Evolutionary conservation across 139 green algal genomes (phyloP), one percentile per base, ranked within the genome.

Genomic region (Chlamydomonas sp.): DNA sequence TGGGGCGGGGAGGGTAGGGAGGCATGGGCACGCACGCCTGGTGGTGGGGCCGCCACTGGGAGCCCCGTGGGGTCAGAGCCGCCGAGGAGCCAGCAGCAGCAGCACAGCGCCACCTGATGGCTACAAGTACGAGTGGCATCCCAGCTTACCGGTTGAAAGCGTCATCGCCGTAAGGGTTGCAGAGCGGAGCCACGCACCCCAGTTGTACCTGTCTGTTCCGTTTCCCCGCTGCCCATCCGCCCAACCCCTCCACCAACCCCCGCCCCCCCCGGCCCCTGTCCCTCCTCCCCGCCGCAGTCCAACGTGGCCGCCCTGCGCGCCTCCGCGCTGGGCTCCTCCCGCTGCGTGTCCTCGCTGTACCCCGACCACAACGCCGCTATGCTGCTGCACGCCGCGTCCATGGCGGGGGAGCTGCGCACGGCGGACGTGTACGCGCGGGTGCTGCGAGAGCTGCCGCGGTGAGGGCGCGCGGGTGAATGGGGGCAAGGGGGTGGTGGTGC

Each of bases 361-460:
- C 67, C 85, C 18, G 77, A 72, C 31, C 85, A 89, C 77, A 61
- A 85, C 15, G 78, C 79, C 1, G 77, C 67, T 5, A 72, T 89
- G 85, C 5, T 14, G 14, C 67, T 89, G 66, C 85, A 76, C 77
- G 76, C 77, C n/a, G 85, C 85, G 16, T 59, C 12, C 78, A 79
- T 79, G 85, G 85, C 3, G 18, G 85, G 60, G 20, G 67, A 85
- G 4, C 14, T 59, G 49, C 1, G 14, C 4, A 62, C 8, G 18
- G 67, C 85, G n/a, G 63, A 67, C 15, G 49, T 66, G n/a, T 87
- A 87, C 72, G 12, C 72, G n/a, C 72, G 83, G 4, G 72, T 87
- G 73, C 61, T 80, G 15, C 49, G 17, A 61, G 83, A 87, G n/a
- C 74, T 87, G 73, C 72, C 83, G 4, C 62, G 83, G 83, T 87